Percentiles rank a stretch among this genome's conserved stretches.
Evolutionary conservation across 805 yeast genomes (phyloP).

Genomic region (Gaillardinia entomophila): DNA sequence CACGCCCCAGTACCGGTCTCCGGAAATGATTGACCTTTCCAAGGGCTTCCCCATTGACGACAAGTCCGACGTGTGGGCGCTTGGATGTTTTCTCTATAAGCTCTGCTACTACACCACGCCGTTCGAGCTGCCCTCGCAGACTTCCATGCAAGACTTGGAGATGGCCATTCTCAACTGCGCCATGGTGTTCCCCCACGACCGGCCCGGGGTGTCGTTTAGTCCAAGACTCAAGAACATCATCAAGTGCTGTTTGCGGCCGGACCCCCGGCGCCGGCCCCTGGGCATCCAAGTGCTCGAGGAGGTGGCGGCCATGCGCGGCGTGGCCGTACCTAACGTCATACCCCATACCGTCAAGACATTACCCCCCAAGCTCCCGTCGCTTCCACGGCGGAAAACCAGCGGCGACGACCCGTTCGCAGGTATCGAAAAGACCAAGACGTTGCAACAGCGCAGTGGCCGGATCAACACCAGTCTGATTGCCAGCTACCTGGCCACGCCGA

Average conservation of each 20-base stretch:
- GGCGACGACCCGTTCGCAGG: constrained; percentile 36
- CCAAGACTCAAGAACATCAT: constrained; percentile 60
- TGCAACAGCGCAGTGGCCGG: constrained; percentile 3
- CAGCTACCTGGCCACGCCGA: neutral
- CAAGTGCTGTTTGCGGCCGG: constrained; percentile 52
- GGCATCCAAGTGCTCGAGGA: constrained; percentile 68
- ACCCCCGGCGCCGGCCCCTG: constrained; percentile 70
- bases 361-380: constrained; percentile 1
- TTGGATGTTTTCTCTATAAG: constrained; percentile 87
- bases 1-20: constrained; percentile 92
- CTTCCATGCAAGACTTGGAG: constrained; percentile 40
- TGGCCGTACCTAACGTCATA: constrained; percentile 32
- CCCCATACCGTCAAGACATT: constrained; percentile 27
- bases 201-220: constrained; percentile 44
- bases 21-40: constrained; percentile 92
- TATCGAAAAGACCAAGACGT: constrained; percentile 34
- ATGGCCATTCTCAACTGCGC: constrained; percentile 56
- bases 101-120: constrained; percentile 92
- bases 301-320: constrained; percentile 53
- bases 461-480: neutral
- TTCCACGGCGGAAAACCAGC: neutral
- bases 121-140: constrained; percentile 53
- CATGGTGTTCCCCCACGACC: constrained; percentile 42
- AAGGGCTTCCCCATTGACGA: constrained; percentile 83
- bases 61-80: constrained; percentile 93